Base-by-base conservation (phyloP, 139 green algal genomes). In the Chlorella ohadii region DNA sequence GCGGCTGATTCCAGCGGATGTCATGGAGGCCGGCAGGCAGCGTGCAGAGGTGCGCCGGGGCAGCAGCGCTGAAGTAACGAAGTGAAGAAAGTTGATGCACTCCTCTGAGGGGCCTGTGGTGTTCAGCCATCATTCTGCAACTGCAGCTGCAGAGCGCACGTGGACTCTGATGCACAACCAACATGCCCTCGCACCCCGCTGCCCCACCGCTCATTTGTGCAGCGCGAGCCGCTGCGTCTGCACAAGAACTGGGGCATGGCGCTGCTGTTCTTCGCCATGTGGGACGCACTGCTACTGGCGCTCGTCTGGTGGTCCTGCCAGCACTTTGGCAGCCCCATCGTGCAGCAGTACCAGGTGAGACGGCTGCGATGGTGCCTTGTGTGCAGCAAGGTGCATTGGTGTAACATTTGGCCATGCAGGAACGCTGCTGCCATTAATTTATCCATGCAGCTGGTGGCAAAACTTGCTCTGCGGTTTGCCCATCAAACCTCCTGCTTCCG, bases 201-300 rank as follows among this genome's bases (percentile, higher is more conserved):
- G 27, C 41, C 41, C 71, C 70, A 73, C 66, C 66, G n/a, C n/a
- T n/a, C n/a, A n/a, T n/a, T n/a, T n/a, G n/a, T 39, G 76, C 76
- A 82, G 76, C 76, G 41, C 56, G 76, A 72, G 36, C 76, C 76
- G 56, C 57, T 82, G 59, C 59, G 76, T 25, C 57, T 82, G 76
- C 76, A 66, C 34, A 72, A 44, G 59, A 47, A 44, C 36, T 82
- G 76, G 76, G 76, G 59, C 59, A 82, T 57, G 16, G 76, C 76
- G 33, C 31, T 67, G 1, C 28, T 82, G 1, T 67, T 82, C 76
- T 82, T 82, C 12, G 11, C n/a, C 36, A 31, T 82, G 36, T 82
- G 76, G 76, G 76, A 82, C 27, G 59, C 15, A 0, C 9, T 44
- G 36, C 39, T 82, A 36, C 38, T 82, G 36, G 13, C 9, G 59